Conservation (phyloP, 1,284 basidiomycete species). For the Sphaerobolus stellatus region DNA sequence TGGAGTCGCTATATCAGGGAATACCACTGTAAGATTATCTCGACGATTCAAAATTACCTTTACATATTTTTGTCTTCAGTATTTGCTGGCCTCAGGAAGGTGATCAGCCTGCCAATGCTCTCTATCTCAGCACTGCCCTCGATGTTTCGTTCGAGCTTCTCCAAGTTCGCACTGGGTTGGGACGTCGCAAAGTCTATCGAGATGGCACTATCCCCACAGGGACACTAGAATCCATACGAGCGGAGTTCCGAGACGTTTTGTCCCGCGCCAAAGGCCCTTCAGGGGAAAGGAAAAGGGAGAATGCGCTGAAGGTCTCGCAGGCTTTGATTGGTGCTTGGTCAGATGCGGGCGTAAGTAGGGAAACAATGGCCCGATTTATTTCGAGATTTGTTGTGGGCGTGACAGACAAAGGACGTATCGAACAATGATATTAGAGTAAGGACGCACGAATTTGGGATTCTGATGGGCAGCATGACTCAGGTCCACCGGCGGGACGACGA, state of each 20-base stretch:
- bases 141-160: slow-evolving; percentile 6
- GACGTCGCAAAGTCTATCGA: slow-evolving; percentile 2
- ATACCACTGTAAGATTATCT: slow-evolving; percentile 8
- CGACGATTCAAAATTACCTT: background rate
- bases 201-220: background rate
- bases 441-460: no score
- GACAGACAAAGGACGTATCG: background rate
- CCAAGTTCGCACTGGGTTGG: slow-evolving; percentile 9
- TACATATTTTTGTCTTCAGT: background rate
- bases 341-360: slow-evolving; percentile 3
- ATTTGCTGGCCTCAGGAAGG: slow-evolving; percentile 13
- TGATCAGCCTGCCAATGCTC: slow-evolving; percentile 11
- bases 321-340: slow-evolving; percentile 2
- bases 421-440: no score
- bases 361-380: slow-evolving; percentile 7
- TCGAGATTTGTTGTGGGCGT: background rate
- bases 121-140: slow-evolving; percentile 1
- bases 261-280: background rate
- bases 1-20: slow-evolving; percentile 9
- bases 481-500: no score
- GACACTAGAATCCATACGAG: background rate
- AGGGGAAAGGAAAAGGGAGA: slow-evolving; percentile 1
- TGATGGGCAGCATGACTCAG: no score
- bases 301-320: slow-evolving; percentile 4
- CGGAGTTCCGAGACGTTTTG: slow-evolving; percentile 8